These are phyloP conservation scores for Aspergillus tanneri DNA, from an alignment of 2,329 filamentous ascomycete genomes.

Conservation along the genomic window DNA sequence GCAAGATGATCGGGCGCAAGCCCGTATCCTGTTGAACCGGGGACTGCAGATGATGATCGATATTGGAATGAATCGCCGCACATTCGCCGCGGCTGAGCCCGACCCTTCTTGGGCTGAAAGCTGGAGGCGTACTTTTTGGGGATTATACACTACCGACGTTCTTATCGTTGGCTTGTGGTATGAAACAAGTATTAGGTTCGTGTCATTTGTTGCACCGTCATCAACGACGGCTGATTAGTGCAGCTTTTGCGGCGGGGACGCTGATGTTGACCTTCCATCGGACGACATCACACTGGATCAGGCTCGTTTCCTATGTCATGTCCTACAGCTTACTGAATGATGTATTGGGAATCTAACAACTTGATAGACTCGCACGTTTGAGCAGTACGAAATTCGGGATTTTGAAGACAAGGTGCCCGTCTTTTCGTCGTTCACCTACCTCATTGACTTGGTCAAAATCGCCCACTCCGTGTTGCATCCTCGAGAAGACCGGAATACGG, in stretches of 20 bases:
- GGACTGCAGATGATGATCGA: not conserved
- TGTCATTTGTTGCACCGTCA: not conserved
- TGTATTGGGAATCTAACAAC: not conserved
- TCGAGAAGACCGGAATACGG: not conserved
- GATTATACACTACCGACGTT: not conserved
- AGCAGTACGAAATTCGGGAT: not conserved
- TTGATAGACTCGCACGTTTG: not conserved
- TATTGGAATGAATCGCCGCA: not conserved
- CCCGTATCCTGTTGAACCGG: not conserved
- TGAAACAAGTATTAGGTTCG: not conserved
- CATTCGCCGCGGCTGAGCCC: not conserved
- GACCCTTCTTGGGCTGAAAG: not conserved
- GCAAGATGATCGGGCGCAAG: not conserved
- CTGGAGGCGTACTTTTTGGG: not conserved
- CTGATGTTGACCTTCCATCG: not conserved
- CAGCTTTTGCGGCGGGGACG: not conserved
- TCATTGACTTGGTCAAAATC: not conserved
- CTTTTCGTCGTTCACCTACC: not conserved
- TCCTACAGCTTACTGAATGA: not conserved
- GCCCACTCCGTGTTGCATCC: not conserved
- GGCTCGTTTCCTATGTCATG: not conserved
- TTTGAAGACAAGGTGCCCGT: not conserved
- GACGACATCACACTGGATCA: not conserved
- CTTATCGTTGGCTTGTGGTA: not conserved
- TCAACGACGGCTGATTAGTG: not conserved